phyloP scores from a whole-genome alignment of 495 filamentous ascomycete species.

The Aspergillus leporis region DNA sequence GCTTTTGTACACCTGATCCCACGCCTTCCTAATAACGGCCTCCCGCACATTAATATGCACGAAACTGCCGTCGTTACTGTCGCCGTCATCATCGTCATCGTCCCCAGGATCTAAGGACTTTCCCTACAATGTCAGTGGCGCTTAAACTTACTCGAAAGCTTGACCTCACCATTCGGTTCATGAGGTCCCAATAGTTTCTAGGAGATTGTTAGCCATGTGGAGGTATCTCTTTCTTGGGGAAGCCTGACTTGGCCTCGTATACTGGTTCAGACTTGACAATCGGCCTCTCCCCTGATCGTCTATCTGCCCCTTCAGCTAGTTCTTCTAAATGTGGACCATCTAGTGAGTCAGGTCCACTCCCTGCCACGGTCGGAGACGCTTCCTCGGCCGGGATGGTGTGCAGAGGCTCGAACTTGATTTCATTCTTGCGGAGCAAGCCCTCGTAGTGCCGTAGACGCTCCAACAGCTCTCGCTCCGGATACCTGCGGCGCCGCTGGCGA shows the following conservation, averaged over 20 bases:
- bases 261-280: conserved; percentile 28
- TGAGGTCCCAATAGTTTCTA: conserved; percentile 50
- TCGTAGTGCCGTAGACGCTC: conserved; percentile 54
- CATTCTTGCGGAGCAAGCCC: conserved; percentile 49
- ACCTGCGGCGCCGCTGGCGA: conserved; percentile 49
- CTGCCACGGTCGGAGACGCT: too few relatives aligned
- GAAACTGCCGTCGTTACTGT: conserved; percentile 29
- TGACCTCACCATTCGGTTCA: conserved; percentile 44
- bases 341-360: too few relatives aligned
- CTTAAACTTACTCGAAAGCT: too few relatives aligned
- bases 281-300: conserved; percentile 21
- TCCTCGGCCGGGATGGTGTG: conserved; percentile 33
- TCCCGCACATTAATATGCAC: conserved; percentile 33
- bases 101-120: too few relatives aligned
- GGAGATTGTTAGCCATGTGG: conserved; percentile 13
- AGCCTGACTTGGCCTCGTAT: conserved; percentile 41
- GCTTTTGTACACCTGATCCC: conserved; percentile 39
- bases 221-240: too few relatives aligned
- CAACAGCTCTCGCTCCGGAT: conserved; percentile 55
- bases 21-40: conserved; percentile 40
- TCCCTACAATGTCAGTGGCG: too few relatives aligned
- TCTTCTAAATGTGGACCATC: not conserved
- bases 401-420: conserved; percentile 54
- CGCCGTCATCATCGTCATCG: conserved; percentile 2
- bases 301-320: conserved; percentile 14